Conservation (phyloP, 2,329 filamentous ascomycete genomes). For the Fusarium sp. region DNA sequence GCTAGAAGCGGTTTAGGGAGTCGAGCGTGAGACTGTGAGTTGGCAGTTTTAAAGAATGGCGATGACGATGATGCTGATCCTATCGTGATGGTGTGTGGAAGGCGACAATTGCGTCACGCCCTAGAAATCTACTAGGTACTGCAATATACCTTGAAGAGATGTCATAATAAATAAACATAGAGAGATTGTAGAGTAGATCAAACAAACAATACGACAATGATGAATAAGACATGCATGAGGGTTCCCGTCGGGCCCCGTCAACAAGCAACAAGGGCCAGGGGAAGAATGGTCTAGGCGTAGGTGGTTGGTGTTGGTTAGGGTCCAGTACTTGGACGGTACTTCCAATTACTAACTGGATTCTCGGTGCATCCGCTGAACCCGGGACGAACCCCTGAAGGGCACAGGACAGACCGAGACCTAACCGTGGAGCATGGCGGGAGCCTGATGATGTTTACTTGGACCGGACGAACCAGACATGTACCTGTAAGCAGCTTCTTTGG, state of each 20-base stretch:
- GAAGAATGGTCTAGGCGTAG: constrained; percentile 10
- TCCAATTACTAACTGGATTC: constrained; percentile 14
- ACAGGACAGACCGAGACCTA: constrained; percentile 20
- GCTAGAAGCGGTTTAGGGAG: constrained; percentile 7
- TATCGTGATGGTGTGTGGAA: constrained; percentile 20
- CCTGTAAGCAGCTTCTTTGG: neutral
- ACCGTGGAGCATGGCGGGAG: neutral
- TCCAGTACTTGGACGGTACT: constrained; percentile 27
- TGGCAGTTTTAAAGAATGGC: constrained; percentile 16
- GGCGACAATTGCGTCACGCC: constrained; percentile 34
- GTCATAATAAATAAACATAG: no score
- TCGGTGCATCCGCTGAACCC: constrained; percentile 27
- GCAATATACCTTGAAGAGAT: no score
- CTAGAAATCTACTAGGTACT: constrained; percentile 1
- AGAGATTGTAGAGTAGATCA: neutral
- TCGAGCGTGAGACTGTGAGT: neutral
- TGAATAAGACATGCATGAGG: constrained; percentile 28
- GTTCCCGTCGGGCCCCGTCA: no score
- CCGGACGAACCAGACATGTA: constrained; percentile 7
- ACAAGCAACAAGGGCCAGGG: constrained; percentile 7
- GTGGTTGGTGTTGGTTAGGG: neutral
- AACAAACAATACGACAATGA: constrained; percentile 9
- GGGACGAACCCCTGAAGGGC: constrained; percentile 31
- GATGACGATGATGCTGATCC: constrained; percentile 37
- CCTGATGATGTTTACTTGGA: constrained; percentile 6